Percentiles rank a stretch among this genome's conserved stretches.
These are phyloP conservation scores for Cadophora luteo-olivacea DNA, from an alignment of 2,329 filamentous ascomycete genomes.

Conservation along the genomic window DNA sequence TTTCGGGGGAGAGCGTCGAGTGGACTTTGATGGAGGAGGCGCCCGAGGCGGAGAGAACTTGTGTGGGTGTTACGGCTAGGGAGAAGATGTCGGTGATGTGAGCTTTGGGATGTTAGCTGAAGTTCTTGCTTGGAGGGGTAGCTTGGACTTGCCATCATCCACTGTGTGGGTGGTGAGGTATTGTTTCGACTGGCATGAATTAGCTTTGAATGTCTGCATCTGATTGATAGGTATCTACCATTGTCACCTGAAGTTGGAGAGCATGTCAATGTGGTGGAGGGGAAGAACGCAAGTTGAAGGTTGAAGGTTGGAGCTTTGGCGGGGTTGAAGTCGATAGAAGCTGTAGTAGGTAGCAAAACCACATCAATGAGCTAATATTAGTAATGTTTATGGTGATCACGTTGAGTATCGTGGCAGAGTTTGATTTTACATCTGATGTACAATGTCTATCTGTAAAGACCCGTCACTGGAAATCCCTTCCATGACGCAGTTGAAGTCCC, in stretches of 20 bases:
- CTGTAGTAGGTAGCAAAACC: background rate
- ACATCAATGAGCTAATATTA: background rate
- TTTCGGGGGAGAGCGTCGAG: constrained; percentile 73
- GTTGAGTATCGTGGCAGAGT: background rate
- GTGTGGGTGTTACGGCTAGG: constrained; percentile 74
- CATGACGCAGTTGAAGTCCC: constrained; percentile 9
- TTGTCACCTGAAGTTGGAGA: constrained; percentile 36
- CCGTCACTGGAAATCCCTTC: background rate
- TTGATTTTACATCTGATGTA: constrained; percentile 10
- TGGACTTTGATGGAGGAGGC: constrained; percentile 83
- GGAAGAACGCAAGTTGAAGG: constrained; percentile 21
- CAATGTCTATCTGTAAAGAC: background rate
- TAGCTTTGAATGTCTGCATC: constrained; percentile 20
- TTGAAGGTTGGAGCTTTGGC: constrained; percentile 12
- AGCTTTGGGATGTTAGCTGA: constrained; percentile 56
- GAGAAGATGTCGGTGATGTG: constrained; percentile 87
- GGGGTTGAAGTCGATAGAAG: constrained; percentile 6
- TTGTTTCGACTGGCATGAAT: constrained; percentile 84
- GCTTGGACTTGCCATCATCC: constrained; percentile 71
- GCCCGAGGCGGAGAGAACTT: constrained; percentile 84
- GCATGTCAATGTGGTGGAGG: constrained; percentile 23
- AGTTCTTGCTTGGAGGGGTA: constrained; percentile 28
- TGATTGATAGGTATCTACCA: constrained; percentile 35
- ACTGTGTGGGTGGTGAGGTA: constrained; percentile 93
- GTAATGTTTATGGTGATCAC: background rate